Evolutionary conservation across 2,329 filamentous ascomycete genomes (phyloP), one percentile per base, ranked within the genome.

Genomic region (Arthrobotrys megalospora): DNA sequence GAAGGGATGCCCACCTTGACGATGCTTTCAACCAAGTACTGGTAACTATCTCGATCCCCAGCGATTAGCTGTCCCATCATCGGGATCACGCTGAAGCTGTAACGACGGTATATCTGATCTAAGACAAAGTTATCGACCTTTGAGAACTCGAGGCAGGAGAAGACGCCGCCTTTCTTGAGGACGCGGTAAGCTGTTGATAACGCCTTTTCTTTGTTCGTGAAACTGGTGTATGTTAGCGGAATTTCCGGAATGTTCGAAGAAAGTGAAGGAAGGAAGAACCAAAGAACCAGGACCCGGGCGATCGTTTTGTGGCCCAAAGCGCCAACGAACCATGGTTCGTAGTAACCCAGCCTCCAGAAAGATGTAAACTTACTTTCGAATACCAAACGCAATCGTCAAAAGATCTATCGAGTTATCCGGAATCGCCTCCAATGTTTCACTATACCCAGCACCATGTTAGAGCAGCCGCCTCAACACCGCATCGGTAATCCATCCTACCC

Each of bases 21-120:
- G 84, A 99, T 99, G 85, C 94, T 97, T 88, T 99, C 96, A 8
- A 99, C 96, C 8, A 99, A 88, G 85, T 99, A 99, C 87, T 99
- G 96, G 85, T 99, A 99, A 84, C 93, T 97, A 83, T 96, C 95
- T 71, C 95, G 88, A 84, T 99, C 96, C 6, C 93, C 93, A 1
- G 96, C 95, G 14, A 99, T 94, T 78, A 99, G 83, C 86, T 99
- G 95, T 1, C 96, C 96, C 82, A 99, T 97, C 81, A 99, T 85
- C 0, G 96, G 96, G 80, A 99, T 99, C 11, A 93, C 94, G 76
- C 90, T 89, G 84, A 99, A 99, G 79, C 93, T 97, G 94, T 96
- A 99, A 76, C 92, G 89, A 88, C 97, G 97, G 86, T 99, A 99
- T 0, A 95, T 85, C 16, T 90, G 90, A 85, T 98, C 92, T 83